phyloP scores from a whole-genome alignment of 1,139 yeast genomes.

The Candida frijolesensis region DNA sequence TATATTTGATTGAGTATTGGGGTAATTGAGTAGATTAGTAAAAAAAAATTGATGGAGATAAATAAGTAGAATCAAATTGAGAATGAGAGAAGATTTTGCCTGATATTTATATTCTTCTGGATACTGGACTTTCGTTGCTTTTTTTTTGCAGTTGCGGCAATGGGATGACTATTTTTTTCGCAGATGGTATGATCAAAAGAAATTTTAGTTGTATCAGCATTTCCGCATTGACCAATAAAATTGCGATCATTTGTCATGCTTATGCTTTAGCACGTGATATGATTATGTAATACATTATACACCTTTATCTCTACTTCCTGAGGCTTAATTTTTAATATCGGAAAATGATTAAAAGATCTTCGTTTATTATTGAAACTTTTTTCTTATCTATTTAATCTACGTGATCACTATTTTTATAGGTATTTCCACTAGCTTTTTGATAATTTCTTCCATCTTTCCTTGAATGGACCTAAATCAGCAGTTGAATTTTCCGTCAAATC shows the following conservation, averaged over 20 bases:
- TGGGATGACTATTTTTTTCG: not conserved
- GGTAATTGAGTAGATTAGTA: not conserved
- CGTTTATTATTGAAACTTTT: not conserved
- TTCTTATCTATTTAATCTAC: not conserved
- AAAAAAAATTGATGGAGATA: not conserved
- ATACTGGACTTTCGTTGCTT: not conserved
- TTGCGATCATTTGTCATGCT: slow-evolving; percentile 15
- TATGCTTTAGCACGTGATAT: slow-evolving; percentile 8
- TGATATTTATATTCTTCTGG: slow-evolving; percentile 1
- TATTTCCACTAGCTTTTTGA: slow-evolving; percentile 1
- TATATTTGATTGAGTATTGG: not conserved
- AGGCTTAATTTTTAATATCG: not conserved
- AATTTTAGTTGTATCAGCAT: not conserved
- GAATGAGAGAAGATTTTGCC: not conserved
- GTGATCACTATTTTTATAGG: not conserved
- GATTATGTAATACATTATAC: not conserved
- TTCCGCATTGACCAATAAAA: slow-evolving; percentile 11
- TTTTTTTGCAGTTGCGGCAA: not conserved
- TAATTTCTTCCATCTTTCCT: slow-evolving; percentile 14
- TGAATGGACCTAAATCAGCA: slow-evolving; percentile 17
- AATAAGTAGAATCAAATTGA: not conserved
- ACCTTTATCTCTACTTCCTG: not conserved
- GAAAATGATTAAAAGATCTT: not conserved
- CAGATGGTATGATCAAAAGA: not conserved
- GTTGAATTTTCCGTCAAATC: slow-evolving; percentile 14